phyloP scores from a whole-genome alignment of 2,329 filamentous ascomycete genomes.

The Coniella lustricola region DNA sequence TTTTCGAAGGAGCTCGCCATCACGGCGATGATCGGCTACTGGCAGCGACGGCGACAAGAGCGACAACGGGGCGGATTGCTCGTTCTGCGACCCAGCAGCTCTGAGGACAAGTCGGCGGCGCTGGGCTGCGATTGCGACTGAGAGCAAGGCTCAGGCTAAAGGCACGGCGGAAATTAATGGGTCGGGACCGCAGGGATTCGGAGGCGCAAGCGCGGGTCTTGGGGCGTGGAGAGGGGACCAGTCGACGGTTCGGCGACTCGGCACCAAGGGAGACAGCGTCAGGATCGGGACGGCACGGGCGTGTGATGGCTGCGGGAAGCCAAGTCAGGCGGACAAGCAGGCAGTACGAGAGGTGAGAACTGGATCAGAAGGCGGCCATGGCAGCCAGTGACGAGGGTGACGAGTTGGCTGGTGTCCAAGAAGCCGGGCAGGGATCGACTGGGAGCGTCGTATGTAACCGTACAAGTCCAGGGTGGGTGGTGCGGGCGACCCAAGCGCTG shows the following conservation, averaged over 20 bases:
- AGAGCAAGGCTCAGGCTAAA: neutral
- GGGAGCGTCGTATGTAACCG: neutral
- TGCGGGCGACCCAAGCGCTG: too few relatives aligned
- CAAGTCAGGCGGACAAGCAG: neutral
- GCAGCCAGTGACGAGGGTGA: slow-evolving; percentile 2
- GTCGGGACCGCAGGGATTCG: neutral
- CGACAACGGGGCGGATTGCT: neutral
- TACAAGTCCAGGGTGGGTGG: neutral
- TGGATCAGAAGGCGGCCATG: slow-evolving; percentile 14
- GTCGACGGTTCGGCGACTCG: neutral
- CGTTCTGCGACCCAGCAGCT: neutral
- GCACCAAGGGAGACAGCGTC: slow-evolving; percentile 2
- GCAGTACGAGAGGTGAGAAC: neutral
- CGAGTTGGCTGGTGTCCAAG: neutral
- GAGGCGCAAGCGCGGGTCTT: neutral
- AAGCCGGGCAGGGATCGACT: neutral
- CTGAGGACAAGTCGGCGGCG: neutral
- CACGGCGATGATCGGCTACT: slow-evolving; percentile 9
- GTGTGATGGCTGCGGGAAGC: neutral
- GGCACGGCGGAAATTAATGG: slow-evolving; percentile 1
- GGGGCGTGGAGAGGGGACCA: neutral
- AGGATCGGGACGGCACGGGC: neutral
- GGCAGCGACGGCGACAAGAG: neutral
- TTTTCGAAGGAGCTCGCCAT: slow-evolving; percentile 96
- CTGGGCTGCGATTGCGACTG: neutral